Base-by-base conservation (phyloP, 805 yeast species). In the Alloascoidea hylecoeti region DNA sequence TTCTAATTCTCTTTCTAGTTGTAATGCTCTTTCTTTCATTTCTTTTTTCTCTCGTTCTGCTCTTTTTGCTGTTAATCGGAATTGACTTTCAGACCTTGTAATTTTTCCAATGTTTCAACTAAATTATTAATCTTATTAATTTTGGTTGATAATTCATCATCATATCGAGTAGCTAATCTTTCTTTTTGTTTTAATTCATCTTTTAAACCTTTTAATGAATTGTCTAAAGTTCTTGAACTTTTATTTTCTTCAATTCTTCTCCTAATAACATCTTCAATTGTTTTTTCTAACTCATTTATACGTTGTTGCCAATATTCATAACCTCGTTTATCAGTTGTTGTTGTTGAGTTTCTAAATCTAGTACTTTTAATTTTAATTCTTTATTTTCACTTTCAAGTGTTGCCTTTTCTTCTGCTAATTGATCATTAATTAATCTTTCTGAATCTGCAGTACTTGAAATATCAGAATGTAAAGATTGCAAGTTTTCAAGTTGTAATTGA, bases 271-370 rank as follows among this genome's bases (percentile, higher is more conserved):
- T 57, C 44, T 32, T 69, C 68, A 6, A 78, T 52, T 35, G 69
- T 64, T 12, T 53, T 55, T 39, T 75, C 81, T 37, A 81, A 56
- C 14, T 63, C 68, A 16, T 61, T 56, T 5, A 78, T 62, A 43
- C 78, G 72, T 2, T 58, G 51, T 36, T 70, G 63, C 84, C 88
- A 80, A 42, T 23, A 68, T 72, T 44, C 66, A 23, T 23, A 23
- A n/a, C 30, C 30, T 9, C 30, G 30, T n/a, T 23, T 23, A 23
- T 23, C 30, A 9, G 30, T 23, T 23, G 30, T 9, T 9, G 13
- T 9, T 23, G 9, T n/a, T 23, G 30, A n/a, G 30, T 23, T n/a
- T 23, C 30, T 9, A 23, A n/a, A n/a, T 23, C 30, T 23, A n/a
- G n/a, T 9, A 23, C n/a, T 23, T 23, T 23, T n/a, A n/a, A 23